Conservation (phyloP, 257 asterid species). For the Scutellaria galericulata region DNA sequence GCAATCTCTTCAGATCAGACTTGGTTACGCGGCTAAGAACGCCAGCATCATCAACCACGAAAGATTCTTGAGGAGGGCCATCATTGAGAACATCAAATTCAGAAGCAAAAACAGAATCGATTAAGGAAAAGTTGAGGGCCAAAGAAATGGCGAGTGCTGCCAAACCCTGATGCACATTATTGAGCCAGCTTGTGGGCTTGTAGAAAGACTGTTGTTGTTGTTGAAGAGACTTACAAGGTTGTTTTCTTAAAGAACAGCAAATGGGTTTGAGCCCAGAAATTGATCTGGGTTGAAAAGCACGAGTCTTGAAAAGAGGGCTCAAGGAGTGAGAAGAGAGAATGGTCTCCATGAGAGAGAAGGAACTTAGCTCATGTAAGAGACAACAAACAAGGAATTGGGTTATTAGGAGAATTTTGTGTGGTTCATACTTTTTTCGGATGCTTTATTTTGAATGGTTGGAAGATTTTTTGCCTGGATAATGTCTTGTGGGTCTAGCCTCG, state of each 20-base stretch:
- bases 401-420: conserved; percentile 30
- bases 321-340: conserved; percentile 75
- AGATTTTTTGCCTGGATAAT: conserved; percentile 40
- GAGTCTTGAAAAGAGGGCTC: conserved; percentile 61
- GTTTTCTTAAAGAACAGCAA: conserved; percentile 56
- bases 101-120: conserved; percentile 73
- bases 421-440: conserved; percentile 40
- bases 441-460: conserved; percentile 48
- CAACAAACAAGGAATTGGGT: conserved; percentile 16
- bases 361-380: conserved; percentile 35
- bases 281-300: conserved; percentile 50
- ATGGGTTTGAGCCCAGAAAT: conserved; percentile 53
- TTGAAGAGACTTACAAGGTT: conserved; percentile 35
- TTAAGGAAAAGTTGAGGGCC: conserved; percentile 67
- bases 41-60: conserved; percentile 90
- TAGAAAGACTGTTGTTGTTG: conserved; percentile 37
- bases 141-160: conserved; percentile 87
- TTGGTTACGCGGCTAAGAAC: conserved; percentile 89
- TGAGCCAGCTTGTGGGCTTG: conserved; percentile 61
- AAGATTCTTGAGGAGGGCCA: conserved; percentile 79
- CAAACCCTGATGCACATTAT: conserved; percentile 74
- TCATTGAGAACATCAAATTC: conserved; percentile 86
- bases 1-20: conserved; percentile 81
- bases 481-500: no score
- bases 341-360: conserved; percentile 67